Evolutionary conservation across 129 eudicot genomes (phyloP), one percentile per base, ranked within the genome.

Genomic region (Flaveria brownii): DNA sequence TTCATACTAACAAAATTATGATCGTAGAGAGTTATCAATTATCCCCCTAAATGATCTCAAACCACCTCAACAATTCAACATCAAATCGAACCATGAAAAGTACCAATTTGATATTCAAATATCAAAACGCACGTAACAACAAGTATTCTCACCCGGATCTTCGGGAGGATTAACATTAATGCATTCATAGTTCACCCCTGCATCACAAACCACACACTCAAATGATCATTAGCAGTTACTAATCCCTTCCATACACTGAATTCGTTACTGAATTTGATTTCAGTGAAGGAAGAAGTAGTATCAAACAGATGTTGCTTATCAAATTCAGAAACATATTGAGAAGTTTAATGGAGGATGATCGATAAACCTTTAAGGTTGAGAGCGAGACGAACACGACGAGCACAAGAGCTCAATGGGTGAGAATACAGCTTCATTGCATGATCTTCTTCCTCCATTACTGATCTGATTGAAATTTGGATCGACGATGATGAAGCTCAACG

Each of bases 381-480:
- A 78, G 90, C 96, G 22, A 90, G 87, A 26, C 92, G 96, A 60
- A 87, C 90, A 33, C 96, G 90, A 72, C 80, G 82, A 80, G 96
- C 78, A 63, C 96, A 90, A 22, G 96, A 90, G 78, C 96, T 90
- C 68, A 71, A 28, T 73, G 82, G 85, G 68, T 82, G 88, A 1
- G 91, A 86, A 56, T 82, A 90, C 39, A 90, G 93, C 86, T 84
- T 78, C 86, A 91, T 52, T 74, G 13, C 16, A 46, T 18, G 36
- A 52, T 79, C 62, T 79, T 22, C 67, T 8, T 61, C 72, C 62
- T 60, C 77, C 72, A 46, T 70, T 47, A 11, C 25, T 60, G 14
- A 45, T 52, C 30, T 42, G 42, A 47, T 70, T 20, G 50, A 9
- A 5, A 36, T 36, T 45, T 45, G 55, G 16, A 20, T 43, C 20